Percentiles rank a stretch among this genome's conserved stretches.
phyloP scores from a whole-genome alignment of 768 basidiomycete species.

The Hericium erinaceus region DNA sequence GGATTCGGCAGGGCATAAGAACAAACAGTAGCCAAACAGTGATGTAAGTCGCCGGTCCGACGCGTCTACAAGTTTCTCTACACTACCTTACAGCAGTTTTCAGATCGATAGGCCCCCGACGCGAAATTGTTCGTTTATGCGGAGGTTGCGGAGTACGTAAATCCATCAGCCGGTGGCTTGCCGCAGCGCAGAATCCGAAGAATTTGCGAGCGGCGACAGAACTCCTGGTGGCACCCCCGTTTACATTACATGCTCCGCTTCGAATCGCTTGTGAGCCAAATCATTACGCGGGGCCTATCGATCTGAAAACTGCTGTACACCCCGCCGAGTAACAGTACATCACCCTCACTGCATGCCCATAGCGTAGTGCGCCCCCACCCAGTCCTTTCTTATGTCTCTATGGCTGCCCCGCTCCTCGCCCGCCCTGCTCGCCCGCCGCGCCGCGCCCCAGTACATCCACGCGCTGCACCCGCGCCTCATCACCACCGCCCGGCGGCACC shows the following conservation, averaged over 20 bases:
- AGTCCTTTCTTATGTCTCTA: conserved; percentile 50
- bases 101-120: too few relatives aligned
- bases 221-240: too few relatives aligned
- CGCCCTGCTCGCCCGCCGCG: conserved; percentile 34
- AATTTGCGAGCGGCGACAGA: too few relatives aligned
- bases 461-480: conserved; percentile 11
- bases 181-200: too few relatives aligned
- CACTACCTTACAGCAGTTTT: background rate
- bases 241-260: too few relatives aligned
- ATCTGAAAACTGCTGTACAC: too few relatives aligned
- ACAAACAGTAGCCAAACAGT: background rate
- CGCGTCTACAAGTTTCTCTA: background rate
- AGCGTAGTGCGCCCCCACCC: too few relatives aligned
- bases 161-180: too few relatives aligned
- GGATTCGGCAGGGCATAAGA: background rate
- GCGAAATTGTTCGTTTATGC: too few relatives aligned
- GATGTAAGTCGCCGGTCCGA: background rate
- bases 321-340: background rate
- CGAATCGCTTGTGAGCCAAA: too few relatives aligned
- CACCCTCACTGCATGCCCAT: background rate
- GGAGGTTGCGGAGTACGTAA: too few relatives aligned
- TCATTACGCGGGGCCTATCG: too few relatives aligned
- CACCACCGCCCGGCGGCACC: conserved; percentile 2
- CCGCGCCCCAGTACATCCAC: conserved; percentile 16
- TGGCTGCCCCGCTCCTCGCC: conserved; percentile 55